Evolutionary conservation across 2,329 filamentous ascomycete genomes (phyloP), one percentile per base, ranked within the genome.

Genomic region (Neofusicoccum sp.): DNA sequence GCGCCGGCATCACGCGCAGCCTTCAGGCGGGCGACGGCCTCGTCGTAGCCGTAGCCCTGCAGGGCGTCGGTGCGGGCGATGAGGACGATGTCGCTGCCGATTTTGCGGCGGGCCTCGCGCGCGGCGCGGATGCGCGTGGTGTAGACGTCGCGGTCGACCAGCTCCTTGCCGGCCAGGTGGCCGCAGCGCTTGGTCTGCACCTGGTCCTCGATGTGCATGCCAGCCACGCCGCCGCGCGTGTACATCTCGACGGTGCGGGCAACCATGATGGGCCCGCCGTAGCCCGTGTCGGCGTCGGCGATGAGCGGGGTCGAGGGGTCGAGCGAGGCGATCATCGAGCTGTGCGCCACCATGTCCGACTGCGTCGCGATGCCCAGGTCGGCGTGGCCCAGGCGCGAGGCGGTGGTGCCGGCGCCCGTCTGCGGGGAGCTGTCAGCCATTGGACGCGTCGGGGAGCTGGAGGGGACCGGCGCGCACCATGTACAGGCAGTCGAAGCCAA

Each of bases 401-500:
- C 83, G 14, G 79, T 79, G 1, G 84, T 87, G 41, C 86, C 85
- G 26, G 86, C 85, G 14, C 86, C 85, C 9, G 85, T 87, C 84
- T 86, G 61, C 28, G 6, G 6, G 3, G 28, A 20, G 31, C 61
- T 38, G 54, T 44, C 12, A 51, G 44, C 48, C 16, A 28, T 40
- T 43, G 41, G 24, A 51, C n/a, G 34, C 31, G 43, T 14, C 53
- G 8, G 14, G 9, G 28, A 8, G 26, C 3, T 34, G 30, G 9
- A 62, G 49, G 30, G 62, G 44, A 16, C 38, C 9, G 36, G 28
- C 3, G 14, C 77, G 45, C 73, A 87, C 86, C 86, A 89, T 89
- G 75, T 89, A 89, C 40, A 89, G 70, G 60, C 79, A 82, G 48
- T 88, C 82, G 62, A 88, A 88, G 4, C 86, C 86, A n/a, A 84